Evolutionary conservation across 768 basidiomycete genomes (phyloP).

Genomic region (Obba rivulosa): DNA sequence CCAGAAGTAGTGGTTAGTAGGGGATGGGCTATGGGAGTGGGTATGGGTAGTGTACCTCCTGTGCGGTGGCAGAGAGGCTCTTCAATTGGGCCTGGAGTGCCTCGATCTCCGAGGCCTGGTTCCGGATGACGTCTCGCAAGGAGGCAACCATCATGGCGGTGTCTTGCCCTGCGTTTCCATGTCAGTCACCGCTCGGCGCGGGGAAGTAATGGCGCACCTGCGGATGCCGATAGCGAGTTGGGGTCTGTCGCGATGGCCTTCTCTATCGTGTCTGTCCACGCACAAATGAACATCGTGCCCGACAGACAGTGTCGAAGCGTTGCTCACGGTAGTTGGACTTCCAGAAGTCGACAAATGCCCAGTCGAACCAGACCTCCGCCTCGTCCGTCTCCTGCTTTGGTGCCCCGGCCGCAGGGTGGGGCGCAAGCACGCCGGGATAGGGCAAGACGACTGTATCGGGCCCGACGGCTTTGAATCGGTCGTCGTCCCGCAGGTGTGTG

Average conservation of each 20-base stretch:
- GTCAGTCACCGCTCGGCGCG: neutral
- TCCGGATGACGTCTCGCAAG: conserved; percentile 75
- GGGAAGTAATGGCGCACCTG: conserved; percentile 38
- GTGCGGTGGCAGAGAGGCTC: conserved; percentile 27
- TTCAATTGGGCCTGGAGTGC: conserved; percentile 56
- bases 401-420: conserved; percentile 24
- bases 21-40: neutral
- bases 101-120: conserved; percentile 79
- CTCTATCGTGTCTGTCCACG: conserved; percentile 62
- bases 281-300: neutral
- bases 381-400: conserved; percentile 41
- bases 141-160: conserved; percentile 77
- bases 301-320: neutral
- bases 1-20: neutral
- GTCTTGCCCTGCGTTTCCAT: conserved; percentile 51
- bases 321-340: conserved; percentile 92
- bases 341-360: conserved; percentile 98
- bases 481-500: conserved; percentile 84
- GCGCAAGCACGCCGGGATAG: conserved; percentile 30
- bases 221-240: conserved; percentile 52
- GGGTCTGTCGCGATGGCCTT: conserved; percentile 68
- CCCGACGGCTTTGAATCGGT: conserved; percentile 84
- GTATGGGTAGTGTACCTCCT: conserved; percentile 32
- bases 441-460: conserved; percentile 76
- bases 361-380: conserved; percentile 95